phyloP scores from a whole-genome alignment of 2,329 filamentous ascomycete species.

The Calonectria henricotiae region DNA sequence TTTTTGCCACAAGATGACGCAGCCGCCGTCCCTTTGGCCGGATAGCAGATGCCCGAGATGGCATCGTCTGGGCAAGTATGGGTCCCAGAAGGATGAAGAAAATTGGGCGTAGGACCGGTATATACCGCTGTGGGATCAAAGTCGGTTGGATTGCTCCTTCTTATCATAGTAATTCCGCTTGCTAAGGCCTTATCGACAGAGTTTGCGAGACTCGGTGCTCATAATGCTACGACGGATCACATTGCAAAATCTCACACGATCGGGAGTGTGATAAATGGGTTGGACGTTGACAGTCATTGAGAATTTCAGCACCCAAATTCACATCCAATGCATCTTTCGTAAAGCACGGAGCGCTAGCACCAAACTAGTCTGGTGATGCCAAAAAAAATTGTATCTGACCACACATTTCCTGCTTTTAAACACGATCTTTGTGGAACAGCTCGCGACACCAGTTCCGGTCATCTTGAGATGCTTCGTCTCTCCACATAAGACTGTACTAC shows the following conservation, averaged over 20 bases:
- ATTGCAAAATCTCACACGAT: not conserved
- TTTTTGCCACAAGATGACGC: not conserved
- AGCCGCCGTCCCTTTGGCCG: not conserved
- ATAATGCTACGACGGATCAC: no score
- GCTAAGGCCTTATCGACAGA: not conserved
- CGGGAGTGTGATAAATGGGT: not conserved
- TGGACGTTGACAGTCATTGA: not conserved
- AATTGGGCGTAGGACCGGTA: not conserved
- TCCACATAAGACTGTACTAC: not conserved
- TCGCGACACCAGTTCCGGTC: no score
- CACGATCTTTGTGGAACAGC: no score
- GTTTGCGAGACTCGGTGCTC: not conserved
- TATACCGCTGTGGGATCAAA: not conserved
- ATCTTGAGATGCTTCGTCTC: no score
- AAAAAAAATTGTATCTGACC: no score
- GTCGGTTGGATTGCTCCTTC: not conserved
- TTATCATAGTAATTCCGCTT: not conserved
- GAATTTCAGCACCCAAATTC: not conserved
- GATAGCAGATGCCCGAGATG: not conserved
- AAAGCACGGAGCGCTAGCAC: not conserved
- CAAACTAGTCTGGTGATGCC: not conserved
- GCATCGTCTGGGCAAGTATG: not conserved
- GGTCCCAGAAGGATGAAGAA: not conserved
- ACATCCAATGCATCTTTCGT: not conserved
- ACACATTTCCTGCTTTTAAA: not conserved